Evolutionary conservation across 306 rosid species (phyloP), one percentile per base, ranked within the genome.

Genomic region (Fragaria vesca): DNA sequence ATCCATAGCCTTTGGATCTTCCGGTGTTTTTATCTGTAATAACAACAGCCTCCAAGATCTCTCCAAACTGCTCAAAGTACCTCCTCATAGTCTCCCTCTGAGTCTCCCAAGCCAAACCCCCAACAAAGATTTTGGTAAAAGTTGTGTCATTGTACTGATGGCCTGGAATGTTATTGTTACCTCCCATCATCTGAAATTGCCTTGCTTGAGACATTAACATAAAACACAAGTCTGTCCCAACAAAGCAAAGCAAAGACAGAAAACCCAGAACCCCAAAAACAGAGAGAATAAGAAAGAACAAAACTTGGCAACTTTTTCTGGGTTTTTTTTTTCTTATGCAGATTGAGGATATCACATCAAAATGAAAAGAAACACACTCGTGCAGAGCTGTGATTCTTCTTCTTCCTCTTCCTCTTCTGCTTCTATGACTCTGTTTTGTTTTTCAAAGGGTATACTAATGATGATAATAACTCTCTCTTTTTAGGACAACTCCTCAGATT

Each of bases 51-150:
- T 94, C 98, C 50, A 92, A 76, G 86, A 94, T 94, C 84, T 94
- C 97, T 26, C 98, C 98, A 83, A 94, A 94, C 84, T 90, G 97
- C 50, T 94, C 98, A 83, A 92, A 94, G 74, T 92, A 94, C 85
- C 90, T 90, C 38, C 87, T 84, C 97, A 94, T 88, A 50, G 98
- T 89, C 24, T 90, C 97, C 66, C 95, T 89, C 36, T 92, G 93
- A 83, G 98, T 94, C 85, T 90, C 98, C 98, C 98, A 94, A 80
- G 98, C 98, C 77, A 94, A 82, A 40, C 98, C 98, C 74, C 98
- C 98, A 58, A 94, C 98, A 81, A 94, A 94, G 66, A 94, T 85
- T 83, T 94, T 94, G 77, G 97, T 94, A 63, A 92, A 92, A 51
- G 91, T 88, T 66, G 98, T 87, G 84, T 94, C 98, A 89, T 86